Percentiles rank a stretch among this genome's conserved stretches.
Evolutionary conservation across 495 filamentous ascomycete species (phyloP).

Genomic region (Rhypophila decipiens): DNA sequence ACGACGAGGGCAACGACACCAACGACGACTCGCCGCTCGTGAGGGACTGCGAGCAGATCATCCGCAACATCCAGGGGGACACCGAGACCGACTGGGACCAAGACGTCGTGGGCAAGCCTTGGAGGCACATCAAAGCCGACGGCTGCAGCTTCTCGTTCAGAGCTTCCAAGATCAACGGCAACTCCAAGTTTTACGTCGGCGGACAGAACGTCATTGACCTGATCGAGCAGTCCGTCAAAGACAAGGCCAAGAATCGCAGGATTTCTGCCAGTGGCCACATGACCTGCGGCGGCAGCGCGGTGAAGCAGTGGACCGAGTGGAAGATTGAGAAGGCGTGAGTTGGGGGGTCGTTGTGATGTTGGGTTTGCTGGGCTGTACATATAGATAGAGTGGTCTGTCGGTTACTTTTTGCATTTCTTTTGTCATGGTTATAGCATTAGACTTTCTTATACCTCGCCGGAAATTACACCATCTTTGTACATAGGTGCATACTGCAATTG

Average conservation of each 20-base stretch:
- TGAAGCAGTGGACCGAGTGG: conserved; percentile 13
- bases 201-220: conserved; percentile 25
- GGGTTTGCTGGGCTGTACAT: not conserved
- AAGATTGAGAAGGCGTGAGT: conserved; percentile 4
- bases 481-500: too few relatives aligned
- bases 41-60: conserved; percentile 24
- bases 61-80: conserved; percentile 29
- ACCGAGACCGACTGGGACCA: conserved; percentile 2
- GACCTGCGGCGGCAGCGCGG: conserved; percentile 15
- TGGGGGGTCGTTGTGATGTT: not conserved
- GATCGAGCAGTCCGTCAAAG: conserved; percentile 16
- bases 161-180: conserved; percentile 4
- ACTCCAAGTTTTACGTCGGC: conserved; percentile 16
- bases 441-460: too few relatives aligned
- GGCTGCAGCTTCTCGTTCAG: conserved; percentile 9
- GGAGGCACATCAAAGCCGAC: conserved; percentile 6
- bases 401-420: not conserved
- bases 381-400: not conserved
- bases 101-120: conserved; percentile 6
- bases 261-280: conserved; percentile 25
- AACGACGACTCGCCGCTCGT: conserved; percentile 21
- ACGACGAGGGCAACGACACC: conserved; percentile 17
- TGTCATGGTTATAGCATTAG: too few relatives aligned
- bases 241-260: conserved; percentile 14
- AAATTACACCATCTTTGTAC: too few relatives aligned